Evolutionary conservation across 164 flowering plant species (phyloP), one percentile per base, ranked within the genome.

Genomic region (Annona squamosa): DNA sequence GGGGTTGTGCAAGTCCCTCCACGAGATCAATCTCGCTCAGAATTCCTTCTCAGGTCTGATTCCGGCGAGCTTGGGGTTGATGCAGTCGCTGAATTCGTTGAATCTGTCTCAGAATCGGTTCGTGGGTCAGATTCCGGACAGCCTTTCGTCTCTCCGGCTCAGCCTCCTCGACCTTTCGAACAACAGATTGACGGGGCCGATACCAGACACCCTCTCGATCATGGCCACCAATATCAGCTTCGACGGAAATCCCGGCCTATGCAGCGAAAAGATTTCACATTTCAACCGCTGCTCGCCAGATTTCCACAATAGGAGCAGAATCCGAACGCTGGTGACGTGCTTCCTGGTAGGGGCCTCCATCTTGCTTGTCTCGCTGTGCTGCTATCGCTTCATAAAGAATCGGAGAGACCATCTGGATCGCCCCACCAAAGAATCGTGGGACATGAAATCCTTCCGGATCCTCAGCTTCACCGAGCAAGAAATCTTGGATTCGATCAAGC

Each of bases 151-250:
- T 41, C 71, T 88, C 43, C 84, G 73, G 63, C 84, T 94, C 3
- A 91, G 89, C 77, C 80, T 87, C 17, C 87, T 93, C 9, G 97
- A 93, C 72, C 79, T 93, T 0, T 89, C 97, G 9, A n/a, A 82
- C 76, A 93, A 93, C 75, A 44, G 48, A 5, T 72, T 93, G 57
- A 73, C 80, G 0, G 97, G 97, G 6, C 79, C 10, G 0, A 79
- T 93, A n/a, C 97, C 95, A 2, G 76, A 75, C 1, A 47, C 90
- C 57, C 84, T 90, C 4, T 78, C 86, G 0, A 79, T 73, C 3
- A 77, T 79, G 19, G 91, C 90, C 3, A 85, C 81, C 72, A 84
- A 81, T 4, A 85, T 84, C 0, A 88, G 95, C 81, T 91, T 89
- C 63, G 65, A 73, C 7, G 95, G 90, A 2, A 93, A 91, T 70